phyloP scores from a whole-genome alignment of 1,284 basidiomycete species.

The Entoloma clypeatum region DNA sequence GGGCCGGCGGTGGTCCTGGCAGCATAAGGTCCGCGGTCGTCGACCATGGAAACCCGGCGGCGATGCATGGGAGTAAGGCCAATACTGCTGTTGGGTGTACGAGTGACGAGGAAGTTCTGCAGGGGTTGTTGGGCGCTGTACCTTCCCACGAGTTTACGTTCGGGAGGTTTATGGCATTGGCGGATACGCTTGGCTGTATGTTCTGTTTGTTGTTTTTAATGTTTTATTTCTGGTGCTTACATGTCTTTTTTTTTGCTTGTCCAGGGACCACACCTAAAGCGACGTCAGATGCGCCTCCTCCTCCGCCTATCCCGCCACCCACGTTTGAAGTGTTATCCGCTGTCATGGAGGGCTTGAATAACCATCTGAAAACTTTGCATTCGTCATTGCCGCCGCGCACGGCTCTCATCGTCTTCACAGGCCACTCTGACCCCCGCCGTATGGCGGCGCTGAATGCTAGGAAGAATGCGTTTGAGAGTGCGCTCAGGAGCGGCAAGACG shows the following conservation, averaged over 20 bases:
- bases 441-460: slow-evolving; percentile 71
- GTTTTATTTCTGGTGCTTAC: slow-evolving; percentile 4
- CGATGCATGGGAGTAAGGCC: slow-evolving; percentile 82
- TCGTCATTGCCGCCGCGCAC: slow-evolving; percentile 70
- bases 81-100: slow-evolving; percentile 70
- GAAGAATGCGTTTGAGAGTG: slow-evolving; percentile 69
- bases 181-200: slow-evolving; percentile 76
- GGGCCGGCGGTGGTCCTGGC: slow-evolving; percentile 39
- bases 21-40: slow-evolving; percentile 65
- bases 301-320: slow-evolving; percentile 29
- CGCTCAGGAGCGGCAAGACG: slow-evolving; percentile 54
- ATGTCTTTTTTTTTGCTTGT: slow-evolving; percentile 4
- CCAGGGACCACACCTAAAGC: slow-evolving; percentile 61
- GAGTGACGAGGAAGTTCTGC: slow-evolving; percentile 71
- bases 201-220: slow-evolving; percentile 14
- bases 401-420: slow-evolving; percentile 80
- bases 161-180: slow-evolving; percentile 75
- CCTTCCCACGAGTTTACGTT: slow-evolving; percentile 76
- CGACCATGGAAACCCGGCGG: slow-evolving; percentile 78
- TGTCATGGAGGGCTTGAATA: slow-evolving; percentile 51
- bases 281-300: slow-evolving; percentile 34
- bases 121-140: slow-evolving; percentile 58
- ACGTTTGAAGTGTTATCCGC: slow-evolving; percentile 34
- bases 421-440: slow-evolving; percentile 78
- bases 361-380: slow-evolving; percentile 60